Base-by-base conservation (phyloP, 805 yeast species). In the Diddensiella transvaalensis region DNA sequence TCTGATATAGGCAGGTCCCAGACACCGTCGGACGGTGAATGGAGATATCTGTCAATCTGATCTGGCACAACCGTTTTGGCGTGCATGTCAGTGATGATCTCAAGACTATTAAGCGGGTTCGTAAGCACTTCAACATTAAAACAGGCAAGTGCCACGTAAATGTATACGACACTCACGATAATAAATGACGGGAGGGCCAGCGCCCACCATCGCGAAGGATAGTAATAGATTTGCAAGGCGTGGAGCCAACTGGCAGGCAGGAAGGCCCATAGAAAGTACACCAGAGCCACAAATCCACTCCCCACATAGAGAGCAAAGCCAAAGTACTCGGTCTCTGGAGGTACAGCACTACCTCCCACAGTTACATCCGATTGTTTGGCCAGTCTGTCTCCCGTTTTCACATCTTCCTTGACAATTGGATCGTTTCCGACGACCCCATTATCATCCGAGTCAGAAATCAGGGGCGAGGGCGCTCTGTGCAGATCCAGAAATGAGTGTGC, bases 131-230 rank as follows among this genome's bases (percentile, higher is more conserved):
- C 97, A n/a, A 79, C 77, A 57, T 87, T 86, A 70, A 85, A 88
- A 36, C 81, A 65, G 1, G 82, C 80, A 38, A 90, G 66, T 6
- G 82, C 87, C 1, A 85, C 70, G 63, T 90, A 91, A 0, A 76
- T 77, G 60, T 79, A 89, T 15, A 82, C 67, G 88, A 90, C 82
- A 8, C 74, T 63, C 74, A 87, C 79, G 24, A 91, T 66, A 3
- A 83, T 73, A 55, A 78, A 79, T 11, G 87, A 73, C 3, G 96
- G 96, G 2, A 86, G 64, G 1, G 87, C 85, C 30, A 86, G 62
- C 1, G 95, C 83, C 99, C 98, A 93, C 82, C 90, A 85, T 55
- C 95, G 74, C 26, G 91, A 85, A 0, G 98, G 98, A 57, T 82
- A 85, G 64, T 82, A 89, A 58, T 75, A 78, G 17, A 84, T 78